Evolutionary conservation across 805 yeast species (phyloP).

Genomic region (Metschnikowia noctiluminum): DNA sequence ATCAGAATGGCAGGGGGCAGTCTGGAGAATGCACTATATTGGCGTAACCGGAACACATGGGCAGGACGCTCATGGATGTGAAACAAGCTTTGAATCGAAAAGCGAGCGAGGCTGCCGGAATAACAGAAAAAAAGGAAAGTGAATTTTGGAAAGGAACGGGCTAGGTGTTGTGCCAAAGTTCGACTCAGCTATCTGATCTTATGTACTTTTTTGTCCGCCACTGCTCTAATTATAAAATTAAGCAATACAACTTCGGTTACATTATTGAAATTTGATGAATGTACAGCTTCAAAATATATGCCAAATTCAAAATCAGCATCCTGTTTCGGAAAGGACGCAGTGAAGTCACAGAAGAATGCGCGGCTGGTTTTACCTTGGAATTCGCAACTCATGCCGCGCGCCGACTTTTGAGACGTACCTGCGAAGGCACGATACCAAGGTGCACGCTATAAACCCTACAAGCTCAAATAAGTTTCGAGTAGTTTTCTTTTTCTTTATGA

Average conservation of each 20-base stretch:
- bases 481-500: not conserved
- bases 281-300: too few species aligned
- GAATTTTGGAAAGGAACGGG: not conserved
- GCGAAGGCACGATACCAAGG: not conserved
- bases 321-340: not conserved
- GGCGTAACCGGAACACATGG: constrained; percentile 2
- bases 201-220: too few species aligned
- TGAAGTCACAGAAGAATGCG: not conserved
- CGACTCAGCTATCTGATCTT: not conserved
- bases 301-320: not conserved
- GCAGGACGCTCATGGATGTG: constrained; percentile 8
- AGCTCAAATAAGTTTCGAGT: too few species aligned
- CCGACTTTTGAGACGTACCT: not conserved
- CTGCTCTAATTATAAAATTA: too few species aligned
- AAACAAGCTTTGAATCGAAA: constrained; percentile 4
- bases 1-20: not conserved
- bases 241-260: too few species aligned
- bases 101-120: constrained; percentile 5
- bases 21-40: not conserved
- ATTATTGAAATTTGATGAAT: too few species aligned
- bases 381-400: constrained; percentile 4
- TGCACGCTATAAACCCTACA: not conserved
- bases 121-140: constrained; percentile 1
- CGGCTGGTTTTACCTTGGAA: constrained; percentile 7
- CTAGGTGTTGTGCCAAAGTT: not conserved